Base-by-base conservation (phyloP, 768 basidiomycete species). In the Mycena venus region DNA sequence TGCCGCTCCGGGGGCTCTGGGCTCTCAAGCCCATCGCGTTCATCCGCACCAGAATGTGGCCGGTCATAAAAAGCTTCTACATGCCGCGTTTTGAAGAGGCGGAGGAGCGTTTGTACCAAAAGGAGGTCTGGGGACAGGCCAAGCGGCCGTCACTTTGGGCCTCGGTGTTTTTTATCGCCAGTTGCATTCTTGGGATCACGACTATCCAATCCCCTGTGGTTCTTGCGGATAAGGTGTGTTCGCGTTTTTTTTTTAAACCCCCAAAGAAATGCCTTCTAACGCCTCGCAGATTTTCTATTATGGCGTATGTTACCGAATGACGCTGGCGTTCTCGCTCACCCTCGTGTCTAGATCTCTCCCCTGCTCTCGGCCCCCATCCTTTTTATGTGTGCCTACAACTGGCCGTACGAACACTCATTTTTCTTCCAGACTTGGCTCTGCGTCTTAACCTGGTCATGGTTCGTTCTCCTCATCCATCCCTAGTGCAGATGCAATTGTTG, bases 381-480 rank as follows among this genome's bases (percentile, higher is more conserved):
- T 31, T 77, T 85, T 56, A 82, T 91, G 80, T 86, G 91, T 65
- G 77, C 87, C 23, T 88, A 86, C 79, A 87, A 91, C 83, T 86
- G 86, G 74, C 91, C 91, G 11, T 83, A 88, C 27, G 84, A 89
- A 51, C 84, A 84, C 27, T 81, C 80, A 29, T 73, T 79, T 12
- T 79, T 88, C 17, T 92, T 90, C 77, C 92, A 92, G 78, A 62
- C 84, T 38, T 82, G 86, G 44, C 81, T 92, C 21, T 78, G 82
- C 7, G 75, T 86, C 53, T 84, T 89, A 1, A 85, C 86, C 10
- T 91, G 90, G 90, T 80, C 80, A 47, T 91, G 90, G 91, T 86
- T 70, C 29, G 80, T 71, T 40, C 34, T 59, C 40, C 25, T 36
- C 29, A 53, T n/a, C 31, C 36, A 29, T 21, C 25, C 7, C 3